phyloP scores from a whole-genome alignment of 1,284 basidiomycete genomes.

The Trichosporon sp. region DNA sequence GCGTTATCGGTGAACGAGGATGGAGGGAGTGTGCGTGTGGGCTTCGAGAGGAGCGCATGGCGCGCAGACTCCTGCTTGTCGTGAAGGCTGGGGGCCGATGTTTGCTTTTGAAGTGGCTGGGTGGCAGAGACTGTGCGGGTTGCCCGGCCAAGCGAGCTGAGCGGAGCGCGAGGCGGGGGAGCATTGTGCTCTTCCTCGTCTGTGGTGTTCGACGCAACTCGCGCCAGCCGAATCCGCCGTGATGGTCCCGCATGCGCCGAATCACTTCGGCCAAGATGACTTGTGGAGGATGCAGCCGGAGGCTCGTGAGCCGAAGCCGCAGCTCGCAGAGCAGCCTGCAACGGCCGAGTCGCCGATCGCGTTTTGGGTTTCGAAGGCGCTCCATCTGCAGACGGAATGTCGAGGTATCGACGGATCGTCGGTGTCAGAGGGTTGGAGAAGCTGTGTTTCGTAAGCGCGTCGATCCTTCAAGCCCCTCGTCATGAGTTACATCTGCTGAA shows the following conservation, averaged over 20 bases:
- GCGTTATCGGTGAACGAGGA: background rate
- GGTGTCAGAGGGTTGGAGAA: constrained; percentile 59
- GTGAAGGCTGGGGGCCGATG: constrained; percentile 5
- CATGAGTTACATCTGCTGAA: background rate
- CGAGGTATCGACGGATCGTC: constrained; percentile 57
- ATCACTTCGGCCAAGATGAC: background rate
- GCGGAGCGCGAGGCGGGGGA: background rate
- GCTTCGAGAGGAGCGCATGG: background rate
- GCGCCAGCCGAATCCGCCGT: background rate
- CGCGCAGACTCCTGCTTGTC: background rate
- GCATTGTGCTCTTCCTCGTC: constrained; percentile 10
- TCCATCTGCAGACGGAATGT: constrained; percentile 41
- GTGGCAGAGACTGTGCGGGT: background rate
- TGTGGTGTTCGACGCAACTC: constrained; percentile 3
- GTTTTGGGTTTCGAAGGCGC: constrained; percentile 31
- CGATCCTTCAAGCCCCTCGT: background rate
- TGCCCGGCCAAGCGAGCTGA: background rate
- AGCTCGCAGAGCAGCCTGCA: constrained; percentile 21
- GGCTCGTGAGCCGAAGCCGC: background rate
- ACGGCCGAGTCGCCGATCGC: constrained; percentile 23
- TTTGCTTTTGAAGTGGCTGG: constrained; percentile 6
- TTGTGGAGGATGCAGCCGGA: background rate
- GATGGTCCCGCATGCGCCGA: constrained; percentile 2
- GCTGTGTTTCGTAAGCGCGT: constrained; percentile 39
- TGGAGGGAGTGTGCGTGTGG: background rate